These are phyloP conservation scores for Dioscorea dumetorum DNA, from an alignment of 106 monocot genomes.

Conservation along the genomic window DNA sequence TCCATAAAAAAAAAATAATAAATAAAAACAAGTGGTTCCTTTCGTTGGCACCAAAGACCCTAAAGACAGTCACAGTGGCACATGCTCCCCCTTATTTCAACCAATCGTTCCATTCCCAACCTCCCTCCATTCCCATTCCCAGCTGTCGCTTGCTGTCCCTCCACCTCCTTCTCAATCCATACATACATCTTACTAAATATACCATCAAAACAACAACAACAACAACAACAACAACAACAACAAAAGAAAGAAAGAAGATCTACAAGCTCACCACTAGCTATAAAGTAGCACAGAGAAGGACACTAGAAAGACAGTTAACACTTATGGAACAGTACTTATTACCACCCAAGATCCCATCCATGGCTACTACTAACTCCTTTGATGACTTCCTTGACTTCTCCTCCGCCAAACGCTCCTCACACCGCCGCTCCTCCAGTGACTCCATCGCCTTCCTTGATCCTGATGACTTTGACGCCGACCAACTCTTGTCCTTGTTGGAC, in stretches of 20 bases:
- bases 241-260: neutral
- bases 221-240: neutral
- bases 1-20: neutral
- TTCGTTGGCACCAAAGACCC: neutral
- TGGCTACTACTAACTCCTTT: constrained; percentile 35
- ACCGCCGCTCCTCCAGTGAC: constrained; percentile 73
- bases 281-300: no score
- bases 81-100: constrained; percentile 18
- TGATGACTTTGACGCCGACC: constrained; percentile 70
- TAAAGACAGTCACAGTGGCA: constrained; percentile 7
- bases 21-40: neutral
- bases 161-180: neutral
- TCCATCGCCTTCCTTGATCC: constrained; percentile 64
- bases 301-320: no score
- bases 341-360: constrained; percentile 67
- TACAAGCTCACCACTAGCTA: neutral
- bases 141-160: constrained; percentile 53
- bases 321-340: constrained; percentile 48
- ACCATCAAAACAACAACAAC: neutral
- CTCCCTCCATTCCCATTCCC: constrained; percentile 5
- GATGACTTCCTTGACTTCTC: constrained; percentile 93
- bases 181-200: neutral
- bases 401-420: constrained; percentile 46
- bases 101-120: neutral
- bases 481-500: constrained; percentile 90